Base-by-base conservation (phyloP, 2,329 filamentous ascomycete species). In the Sclerotinia glacialis region DNA sequence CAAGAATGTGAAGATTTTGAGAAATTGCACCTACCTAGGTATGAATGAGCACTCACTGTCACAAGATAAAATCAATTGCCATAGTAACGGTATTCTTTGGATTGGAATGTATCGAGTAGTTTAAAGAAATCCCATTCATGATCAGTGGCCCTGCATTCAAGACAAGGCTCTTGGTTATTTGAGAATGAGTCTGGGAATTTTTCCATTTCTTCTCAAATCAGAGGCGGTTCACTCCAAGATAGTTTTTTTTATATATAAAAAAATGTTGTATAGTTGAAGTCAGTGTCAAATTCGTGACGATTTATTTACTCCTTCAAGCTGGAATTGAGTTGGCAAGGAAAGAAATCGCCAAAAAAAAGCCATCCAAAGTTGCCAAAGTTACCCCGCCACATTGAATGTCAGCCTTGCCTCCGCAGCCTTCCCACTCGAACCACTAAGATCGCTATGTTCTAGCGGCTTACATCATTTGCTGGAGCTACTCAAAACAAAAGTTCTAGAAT, bases 361-460 rank as follows among this genome's bases (percentile, higher is more conserved):
- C 3, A 40, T 12, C 16, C 28, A n/a, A 31, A 11, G 50, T 34
- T 34, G 18, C 21, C 28, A 23, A 31, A 18, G 5, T n/a, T 18
- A 26, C 37, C 37, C 37, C 16, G 11, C 26, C 16, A n/a, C 11
- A 28, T 14, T 23, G 23, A 47, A 16, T 9, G 23, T 34, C 26
- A 60, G 58, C 58, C 58, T 60, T n/a, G 18, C n/a, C 21, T 37
- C 5, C 7, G 12, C 21, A 60, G 58, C 58, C 44, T 49, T 47
- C 16, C 12, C 12, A 47, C 2, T 14, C 21, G 3, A 60, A 44
- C 58, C 58, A 47, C 56, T 60, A 6, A n/a, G 12, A 28, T 23
- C n/a, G 21, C 44, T 46, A 12, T 61, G n/a, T 49, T 26, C 16
- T 61, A 61, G 58, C 58, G 58, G 58, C 58, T 60, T 60, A 16